phyloP scores from a whole-genome alignment of 2,329 filamentous ascomycete genomes.

The Botrytis medusae region DNA sequence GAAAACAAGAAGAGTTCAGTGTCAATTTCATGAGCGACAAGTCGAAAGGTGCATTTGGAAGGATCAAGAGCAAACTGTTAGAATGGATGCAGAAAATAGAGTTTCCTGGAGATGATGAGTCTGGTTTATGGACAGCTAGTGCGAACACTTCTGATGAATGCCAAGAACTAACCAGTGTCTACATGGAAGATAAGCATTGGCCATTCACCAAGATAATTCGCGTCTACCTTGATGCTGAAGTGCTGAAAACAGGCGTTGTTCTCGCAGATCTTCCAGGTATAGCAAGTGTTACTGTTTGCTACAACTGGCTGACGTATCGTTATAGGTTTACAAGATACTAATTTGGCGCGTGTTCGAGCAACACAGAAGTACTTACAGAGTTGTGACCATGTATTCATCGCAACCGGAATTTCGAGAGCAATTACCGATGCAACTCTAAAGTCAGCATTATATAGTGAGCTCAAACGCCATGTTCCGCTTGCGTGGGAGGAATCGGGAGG shows the following conservation, averaged over 20 bases:
- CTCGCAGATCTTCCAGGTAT: constrained; percentile 5
- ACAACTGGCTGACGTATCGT: background rate
- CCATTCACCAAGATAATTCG: constrained; percentile 8
- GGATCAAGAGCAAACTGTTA: background rate
- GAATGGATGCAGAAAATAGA: background rate
- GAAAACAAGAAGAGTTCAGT: background rate
- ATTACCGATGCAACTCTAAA: background rate
- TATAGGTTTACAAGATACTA: constrained; percentile 41
- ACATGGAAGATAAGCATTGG: constrained; percentile 1
- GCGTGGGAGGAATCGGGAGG: constrained; percentile 24
- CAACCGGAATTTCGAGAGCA: constrained; percentile 30
- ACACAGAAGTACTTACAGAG: constrained; percentile 40
- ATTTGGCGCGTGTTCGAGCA: constrained; percentile 41
- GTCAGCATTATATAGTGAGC: constrained; percentile 4
- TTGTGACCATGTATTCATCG: constrained; percentile 42
- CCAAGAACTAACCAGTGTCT: background rate
- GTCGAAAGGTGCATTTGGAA: background rate
- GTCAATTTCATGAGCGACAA: background rate
- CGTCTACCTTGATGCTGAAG: constrained; percentile 10
- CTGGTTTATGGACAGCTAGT: background rate
- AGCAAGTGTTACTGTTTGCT: background rate
- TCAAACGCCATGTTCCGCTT: background rate
- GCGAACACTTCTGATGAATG: background rate
- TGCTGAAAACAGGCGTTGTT: constrained; percentile 1
- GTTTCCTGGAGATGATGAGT: background rate